Conservation (phyloP, 2,329 filamentous ascomycete species). For the Bertia moriformis region DNA sequence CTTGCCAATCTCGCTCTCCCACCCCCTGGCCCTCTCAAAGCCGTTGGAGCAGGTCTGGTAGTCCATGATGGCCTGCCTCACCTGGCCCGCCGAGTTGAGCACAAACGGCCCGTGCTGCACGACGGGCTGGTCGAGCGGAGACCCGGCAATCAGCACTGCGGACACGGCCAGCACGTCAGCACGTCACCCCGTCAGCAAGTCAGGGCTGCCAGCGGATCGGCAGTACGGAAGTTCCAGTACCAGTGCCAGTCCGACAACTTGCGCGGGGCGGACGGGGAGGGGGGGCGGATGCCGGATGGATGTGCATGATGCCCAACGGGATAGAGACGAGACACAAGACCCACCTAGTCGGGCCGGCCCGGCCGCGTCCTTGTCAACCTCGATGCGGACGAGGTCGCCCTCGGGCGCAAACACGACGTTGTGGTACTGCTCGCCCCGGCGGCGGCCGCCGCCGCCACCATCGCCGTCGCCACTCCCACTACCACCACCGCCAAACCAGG, state of each 20-base stretch:
- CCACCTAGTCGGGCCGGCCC: slow-evolving; percentile 23
- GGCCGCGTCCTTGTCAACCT: slow-evolving; percentile 41
- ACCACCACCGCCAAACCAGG: slow-evolving; percentile 44
- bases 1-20: slow-evolving; percentile 80
- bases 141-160: slow-evolving; percentile 62
- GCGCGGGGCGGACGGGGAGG: too few species aligned
- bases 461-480: too few species aligned
- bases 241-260: too few species aligned
- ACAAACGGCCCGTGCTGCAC: slow-evolving; percentile 81
- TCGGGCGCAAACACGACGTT: slow-evolving; percentile 75
- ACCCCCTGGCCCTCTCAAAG: slow-evolving; percentile 65
- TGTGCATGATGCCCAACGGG: too few species aligned
- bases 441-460: too few species aligned
- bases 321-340: slow-evolving; percentile 4
- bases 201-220: slow-evolving; percentile 1
- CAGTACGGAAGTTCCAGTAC: too few species aligned
- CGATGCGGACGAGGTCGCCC: slow-evolving; percentile 62
- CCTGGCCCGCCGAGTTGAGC: slow-evolving; percentile 53
- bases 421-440: slow-evolving; percentile 61
- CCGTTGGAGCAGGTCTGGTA: slow-evolving; percentile 62
- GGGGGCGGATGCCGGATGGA: too few species aligned
- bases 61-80: slow-evolving; percentile 64
- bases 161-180: slow-evolving; percentile 20
- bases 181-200: slow-evolving; percentile 7
- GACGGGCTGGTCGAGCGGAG: slow-evolving; percentile 65